Evolutionary conservation across 352 stramenopile species (phyloP).

Genomic region (Phytophthora cryptogea): DNA sequence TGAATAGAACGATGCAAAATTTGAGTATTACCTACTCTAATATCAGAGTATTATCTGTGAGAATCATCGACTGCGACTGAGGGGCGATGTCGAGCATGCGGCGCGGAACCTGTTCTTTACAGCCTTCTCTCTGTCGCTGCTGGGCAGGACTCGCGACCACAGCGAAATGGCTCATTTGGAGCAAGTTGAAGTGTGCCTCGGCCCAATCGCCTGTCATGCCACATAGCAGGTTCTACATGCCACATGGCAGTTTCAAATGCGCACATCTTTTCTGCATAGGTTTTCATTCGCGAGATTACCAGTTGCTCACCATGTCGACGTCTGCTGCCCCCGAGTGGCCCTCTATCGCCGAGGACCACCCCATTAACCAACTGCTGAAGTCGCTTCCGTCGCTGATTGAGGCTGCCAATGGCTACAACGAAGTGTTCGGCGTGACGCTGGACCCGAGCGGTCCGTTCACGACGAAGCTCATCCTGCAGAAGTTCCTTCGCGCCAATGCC

Average conservation of each 20-base stretch:
- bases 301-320: slow-evolving; percentile 14
- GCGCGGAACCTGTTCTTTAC: too few species aligned
- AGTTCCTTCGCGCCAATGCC: slow-evolving; percentile 33
- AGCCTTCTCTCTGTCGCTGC: too few species aligned
- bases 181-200: slow-evolving; percentile 24
- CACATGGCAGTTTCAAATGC: neutral
- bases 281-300: slow-evolving; percentile 10
- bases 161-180: slow-evolving; percentile 6
- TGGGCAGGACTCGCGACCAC: too few species aligned
- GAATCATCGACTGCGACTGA: too few species aligned
- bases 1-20: too few species aligned
- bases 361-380: slow-evolving; percentile 31
- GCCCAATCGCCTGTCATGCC: slow-evolving; percentile 8
- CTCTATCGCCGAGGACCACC: slow-evolving; percentile 20
- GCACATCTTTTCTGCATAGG: slow-evolving; percentile 5
- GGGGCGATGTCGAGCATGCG: too few species aligned
- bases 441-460: slow-evolving; percentile 28
- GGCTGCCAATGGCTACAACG: slow-evolving; percentile 25
- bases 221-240: slow-evolving; percentile 1
- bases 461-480: slow-evolving; percentile 36
- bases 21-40: too few species aligned
- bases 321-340: slow-evolving; percentile 22
- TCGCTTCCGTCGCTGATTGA: slow-evolving; percentile 22
- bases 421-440: slow-evolving; percentile 32
- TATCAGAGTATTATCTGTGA: too few species aligned